A percentile compares a stretch with the other conserved stretches of the same genome.
phyloP scores from a whole-genome alignment of 805 yeast species.

The Candida tallmaniae region DNA sequence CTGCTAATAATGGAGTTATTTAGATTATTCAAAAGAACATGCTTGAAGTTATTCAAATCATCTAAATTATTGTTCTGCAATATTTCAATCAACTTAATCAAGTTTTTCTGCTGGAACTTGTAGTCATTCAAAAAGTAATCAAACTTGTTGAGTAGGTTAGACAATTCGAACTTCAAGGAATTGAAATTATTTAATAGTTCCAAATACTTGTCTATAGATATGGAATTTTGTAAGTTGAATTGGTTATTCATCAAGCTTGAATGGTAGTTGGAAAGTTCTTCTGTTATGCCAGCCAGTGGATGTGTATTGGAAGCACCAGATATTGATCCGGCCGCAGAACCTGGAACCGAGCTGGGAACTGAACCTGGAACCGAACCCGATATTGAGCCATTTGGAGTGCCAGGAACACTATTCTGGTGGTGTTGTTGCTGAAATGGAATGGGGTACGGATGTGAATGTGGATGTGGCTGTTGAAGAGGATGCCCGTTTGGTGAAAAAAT shows the following conservation, averaged over 20 bases:
- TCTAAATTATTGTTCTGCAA: slow-evolving; percentile 10
- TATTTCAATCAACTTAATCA: slow-evolving; percentile 13
- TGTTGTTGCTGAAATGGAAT: neutral
- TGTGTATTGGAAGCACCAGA: neutral
- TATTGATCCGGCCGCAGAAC: neutral
- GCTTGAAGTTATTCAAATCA: slow-evolving; percentile 12
- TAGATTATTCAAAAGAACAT: slow-evolving; percentile 8
- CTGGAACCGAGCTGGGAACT: neutral
- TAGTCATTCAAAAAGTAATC: slow-evolving; percentile 14
- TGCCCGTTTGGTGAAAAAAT: neutral
- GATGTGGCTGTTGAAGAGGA: slow-evolving; percentile 1
- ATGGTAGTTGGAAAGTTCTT: slow-evolving; percentile 6
- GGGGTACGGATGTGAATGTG: slow-evolving; percentile 3
- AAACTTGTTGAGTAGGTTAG: slow-evolving; percentile 12
- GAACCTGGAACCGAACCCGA: neutral
- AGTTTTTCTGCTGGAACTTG: slow-evolving; percentile 12
- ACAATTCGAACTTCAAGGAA: slow-evolving; percentile 11
- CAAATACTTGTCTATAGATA: slow-evolving; percentile 12
- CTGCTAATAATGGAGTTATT: slow-evolving; percentile 8
- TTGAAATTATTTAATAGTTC: slow-evolving; percentile 13
- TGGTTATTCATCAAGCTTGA: slow-evolving; percentile 2
- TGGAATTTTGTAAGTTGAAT: slow-evolving; percentile 6
- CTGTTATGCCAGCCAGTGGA: neutral
- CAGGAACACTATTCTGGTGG: neutral
- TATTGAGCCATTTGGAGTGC: neutral